A percentile compares a stretch with the other conserved stretches of the same genome.
Evolutionary conservation across 2,329 filamentous ascomycete genomes (phyloP).

Genomic region (Parascedosporium putredinis): DNA sequence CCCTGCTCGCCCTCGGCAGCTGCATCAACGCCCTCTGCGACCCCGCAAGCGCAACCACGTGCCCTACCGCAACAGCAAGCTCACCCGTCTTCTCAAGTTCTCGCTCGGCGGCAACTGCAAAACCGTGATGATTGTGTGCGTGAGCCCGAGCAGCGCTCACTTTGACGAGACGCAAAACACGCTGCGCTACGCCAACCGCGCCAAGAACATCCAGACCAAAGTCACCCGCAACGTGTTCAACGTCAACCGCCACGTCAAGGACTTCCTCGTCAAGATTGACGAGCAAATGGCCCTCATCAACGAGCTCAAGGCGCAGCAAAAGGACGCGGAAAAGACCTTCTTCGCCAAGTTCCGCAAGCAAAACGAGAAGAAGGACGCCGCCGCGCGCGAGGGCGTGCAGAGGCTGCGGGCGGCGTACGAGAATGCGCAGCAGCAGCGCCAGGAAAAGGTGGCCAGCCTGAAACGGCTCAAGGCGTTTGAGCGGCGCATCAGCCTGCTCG

Average conservation of each 20-base stretch:
- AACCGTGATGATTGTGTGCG: slow-evolving; percentile 99
- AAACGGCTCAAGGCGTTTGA: slow-evolving; percentile 75
- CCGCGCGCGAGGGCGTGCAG: slow-evolving; percentile 66
- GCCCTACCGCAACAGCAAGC: slow-evolving; percentile 94
- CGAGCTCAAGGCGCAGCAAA: slow-evolving; percentile 86
- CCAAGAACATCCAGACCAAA: slow-evolving; percentile 99
- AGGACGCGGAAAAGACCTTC: slow-evolving; percentile 71
- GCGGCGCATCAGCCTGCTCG: slow-evolving; percentile 75
- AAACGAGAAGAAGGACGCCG: slow-evolving; percentile 67
- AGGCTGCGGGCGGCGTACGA: slow-evolving; percentile 78
- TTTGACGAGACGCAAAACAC: slow-evolving; percentile 99
- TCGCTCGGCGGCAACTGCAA: slow-evolving; percentile 96
- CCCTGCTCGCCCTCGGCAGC: slow-evolving; percentile 81
- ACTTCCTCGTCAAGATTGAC: slow-evolving; percentile 98
- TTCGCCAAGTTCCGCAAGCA: slow-evolving; percentile 89
- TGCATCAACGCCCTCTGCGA: slow-evolving; percentile 99
- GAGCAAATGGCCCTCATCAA: slow-evolving; percentile 97
- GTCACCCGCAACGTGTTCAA: slow-evolving; percentile 99
- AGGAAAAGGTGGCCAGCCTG: slow-evolving; percentile 69
- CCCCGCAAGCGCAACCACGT: slow-evolving; percentile 83
- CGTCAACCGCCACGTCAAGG: slow-evolving; percentile 97
- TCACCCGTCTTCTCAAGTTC: slow-evolving; percentile 91
- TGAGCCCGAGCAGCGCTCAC: slow-evolving; percentile 91
- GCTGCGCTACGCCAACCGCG: slow-evolving; percentile 88
- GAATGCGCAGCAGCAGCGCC: slow-evolving; percentile 64